Base-by-base conservation (phyloP, 2,329 filamentous ascomycete species). In the Scortechinia acanthostroma region DNA sequence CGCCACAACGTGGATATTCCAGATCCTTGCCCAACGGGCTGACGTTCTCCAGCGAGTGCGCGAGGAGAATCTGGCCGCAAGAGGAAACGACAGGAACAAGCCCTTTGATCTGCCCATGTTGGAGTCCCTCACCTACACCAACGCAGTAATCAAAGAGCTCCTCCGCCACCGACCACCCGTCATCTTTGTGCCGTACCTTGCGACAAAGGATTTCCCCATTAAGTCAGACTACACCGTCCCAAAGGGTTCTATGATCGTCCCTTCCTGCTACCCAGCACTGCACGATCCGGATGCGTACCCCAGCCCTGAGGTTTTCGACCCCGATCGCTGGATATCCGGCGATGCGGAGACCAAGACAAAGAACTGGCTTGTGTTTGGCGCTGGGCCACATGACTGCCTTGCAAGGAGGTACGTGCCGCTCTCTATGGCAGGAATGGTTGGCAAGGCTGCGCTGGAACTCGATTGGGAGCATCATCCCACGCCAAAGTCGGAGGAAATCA, bases 341-440 rank as follows among this genome's bases (percentile, higher is more conserved):
- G 86, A 91, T 55, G 93, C 91, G 13, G 91, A 95, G 65, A 80
- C 86, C 63, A 86, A 83, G 69, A 71, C 83, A 60, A 97, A 96
- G 83, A 98, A 97, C 73, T 97, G 84, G 74, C 76, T 98, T 44
- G 91, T 97, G 16, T 97, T 98, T 56, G 93, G 93, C 57, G 91
- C 88, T 16, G 93, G 93, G 4, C 88, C 93, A 55, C 93, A 97
- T 69, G 95, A 97, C 73, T 98, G 93, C 64, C 75, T 97, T 25
- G 93, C 91, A 44, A 91, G 97, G 70, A 83, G 83, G 40, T 98
- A 96, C 58, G 93, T 90, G 5, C 83, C 88, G 63, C 73, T 90
- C 49, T 95, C 95, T 66, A 70, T 98, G 55, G 91, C 88, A 59
- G 79, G 88, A 42, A 86, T 95, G 76, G 77, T 95, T 57, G 91